Evolutionary conservation across 805 yeast species (phyloP).

Genomic region (Vanderwaltozyma polyspora): DNA sequence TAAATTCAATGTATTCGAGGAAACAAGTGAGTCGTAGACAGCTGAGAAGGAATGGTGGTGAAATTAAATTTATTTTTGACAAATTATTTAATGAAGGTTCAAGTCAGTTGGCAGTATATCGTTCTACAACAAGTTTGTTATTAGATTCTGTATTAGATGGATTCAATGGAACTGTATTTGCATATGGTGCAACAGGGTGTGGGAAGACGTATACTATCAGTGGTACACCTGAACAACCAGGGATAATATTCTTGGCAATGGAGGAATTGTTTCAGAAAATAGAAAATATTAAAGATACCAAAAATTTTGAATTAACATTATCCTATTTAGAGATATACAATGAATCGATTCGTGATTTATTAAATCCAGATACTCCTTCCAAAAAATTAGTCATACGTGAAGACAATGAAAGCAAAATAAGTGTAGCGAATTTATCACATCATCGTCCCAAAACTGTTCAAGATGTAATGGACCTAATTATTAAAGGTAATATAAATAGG

Average conservation of each 20-base stretch:
- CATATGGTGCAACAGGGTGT: constrained; percentile 96
- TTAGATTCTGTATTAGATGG: constrained; percentile 73
- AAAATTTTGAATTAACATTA: constrained; percentile 47
- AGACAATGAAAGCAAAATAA: constrained; percentile 47
- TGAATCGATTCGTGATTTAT: constrained; percentile 73
- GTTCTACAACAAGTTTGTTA: constrained; percentile 56
- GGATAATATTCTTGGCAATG: constrained; percentile 70
- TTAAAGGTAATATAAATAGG: constrained; percentile 61
- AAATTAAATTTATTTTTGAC: constrained; percentile 77
- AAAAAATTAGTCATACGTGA: constrained; percentile 56
- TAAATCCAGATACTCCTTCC: constrained; percentile 41
- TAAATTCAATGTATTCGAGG: constrained; percentile 22
- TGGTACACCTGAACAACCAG: constrained; percentile 65
- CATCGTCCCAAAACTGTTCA: constrained; percentile 52
- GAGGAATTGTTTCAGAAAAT: constrained; percentile 58
- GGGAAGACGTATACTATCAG: constrained; percentile 92
- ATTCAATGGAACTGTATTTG: constrained; percentile 82
- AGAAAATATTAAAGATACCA: constrained; percentile 42
- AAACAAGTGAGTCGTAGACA: constrained; percentile 10
- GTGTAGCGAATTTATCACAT: constrained; percentile 59
- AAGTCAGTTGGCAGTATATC: constrained; percentile 57
- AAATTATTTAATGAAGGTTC: constrained; percentile 56
- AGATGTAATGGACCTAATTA: constrained; percentile 69
- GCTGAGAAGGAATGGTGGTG: constrained; percentile 28
- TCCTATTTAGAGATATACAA: constrained; percentile 84